These are phyloP conservation scores for Epithemia pelagica DNA, from an alignment of 108 stramenopile species.

Conservation along the genomic window DNA sequence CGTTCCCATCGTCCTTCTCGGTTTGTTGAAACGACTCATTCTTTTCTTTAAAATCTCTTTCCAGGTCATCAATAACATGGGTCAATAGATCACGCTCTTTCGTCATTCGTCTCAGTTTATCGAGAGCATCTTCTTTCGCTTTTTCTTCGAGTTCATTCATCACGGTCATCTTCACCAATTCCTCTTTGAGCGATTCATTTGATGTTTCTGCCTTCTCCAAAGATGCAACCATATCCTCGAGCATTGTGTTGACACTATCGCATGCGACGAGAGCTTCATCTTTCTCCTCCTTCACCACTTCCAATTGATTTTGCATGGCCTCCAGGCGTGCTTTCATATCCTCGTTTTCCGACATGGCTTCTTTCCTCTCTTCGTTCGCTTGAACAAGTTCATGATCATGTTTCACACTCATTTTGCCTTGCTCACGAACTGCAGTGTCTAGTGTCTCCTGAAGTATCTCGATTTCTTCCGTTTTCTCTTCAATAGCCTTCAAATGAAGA, in stretches of 20 bases:
- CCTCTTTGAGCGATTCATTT: conserved; percentile 20
- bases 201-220: conserved; percentile 27
- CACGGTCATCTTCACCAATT: conserved; percentile 14
- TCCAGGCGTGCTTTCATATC: conserved; percentile 10
- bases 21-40: not conserved
- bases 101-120: not conserved
- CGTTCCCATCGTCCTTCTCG: not conserved
- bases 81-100: not conserved
- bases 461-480: not conserved
- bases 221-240: conserved; percentile 22
- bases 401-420: conserved; percentile 20
- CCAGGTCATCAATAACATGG: not conserved
- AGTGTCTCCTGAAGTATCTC: conserved; percentile 3
- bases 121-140: not conserved
- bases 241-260: not conserved
- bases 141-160: not conserved
- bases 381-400: conserved; percentile 13
- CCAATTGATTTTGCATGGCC: conserved; percentile 23
- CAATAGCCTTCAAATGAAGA: not conserved
- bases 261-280: conserved; percentile 19
- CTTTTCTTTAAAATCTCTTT: not conserved
- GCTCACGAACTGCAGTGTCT: conserved; percentile 9
- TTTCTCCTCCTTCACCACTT: conserved; percentile 25
- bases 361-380: conserved; percentile 20
- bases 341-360: conserved; percentile 21